These are phyloP conservation scores for Sphagnum contortum DNA, from an alignment of 225 moss, liverwort and hornwort genomes.

Conservation along the genomic window DNA sequence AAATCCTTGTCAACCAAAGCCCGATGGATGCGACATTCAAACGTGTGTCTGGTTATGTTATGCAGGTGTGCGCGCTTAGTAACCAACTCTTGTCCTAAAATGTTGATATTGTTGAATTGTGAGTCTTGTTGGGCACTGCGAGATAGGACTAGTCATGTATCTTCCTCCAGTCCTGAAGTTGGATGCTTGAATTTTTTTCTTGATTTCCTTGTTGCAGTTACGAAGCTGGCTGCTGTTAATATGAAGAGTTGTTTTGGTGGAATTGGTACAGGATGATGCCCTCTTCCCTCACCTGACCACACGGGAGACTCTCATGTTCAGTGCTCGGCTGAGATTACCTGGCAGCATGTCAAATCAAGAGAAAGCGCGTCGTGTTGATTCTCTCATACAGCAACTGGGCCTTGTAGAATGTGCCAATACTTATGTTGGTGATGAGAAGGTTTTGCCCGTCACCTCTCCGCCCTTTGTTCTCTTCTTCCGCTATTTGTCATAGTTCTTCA, in stretches of 20 bases:
- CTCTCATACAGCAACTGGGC: slow-evolving; percentile 67
- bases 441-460: too few relatives aligned
- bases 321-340: slow-evolving; percentile 63
- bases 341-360: slow-evolving; percentile 24
- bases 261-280: slow-evolving; percentile 53
- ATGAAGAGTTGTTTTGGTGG: neutral
- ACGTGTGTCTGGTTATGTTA: slow-evolving; percentile 82
- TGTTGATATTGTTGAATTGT: too few relatives aligned
- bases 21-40: slow-evolving; percentile 57
- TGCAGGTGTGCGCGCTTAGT: slow-evolving; percentile 27
- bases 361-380: slow-evolving; percentile 50
- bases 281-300: slow-evolving; percentile 93
- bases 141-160: too few relatives aligned
- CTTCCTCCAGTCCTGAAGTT: too few relatives aligned
- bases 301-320: slow-evolving; percentile 79
- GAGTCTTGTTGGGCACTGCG: too few relatives aligned
- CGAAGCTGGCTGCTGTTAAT: too few relatives aligned
- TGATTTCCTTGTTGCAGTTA: too few relatives aligned
- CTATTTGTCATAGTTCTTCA: too few relatives aligned
- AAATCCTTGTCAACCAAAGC: slow-evolving; percentile 67
- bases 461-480: too few relatives aligned
- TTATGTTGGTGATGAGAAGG: slow-evolving; percentile 63
- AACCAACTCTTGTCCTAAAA: neutral
- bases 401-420: slow-evolving; percentile 64
- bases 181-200: too few relatives aligned